Evolutionary conservation across 176 grass and related monocot species (phyloP), one percentile per base, ranked within the genome.

Genomic region (Saccharum spontaneum): DNA sequence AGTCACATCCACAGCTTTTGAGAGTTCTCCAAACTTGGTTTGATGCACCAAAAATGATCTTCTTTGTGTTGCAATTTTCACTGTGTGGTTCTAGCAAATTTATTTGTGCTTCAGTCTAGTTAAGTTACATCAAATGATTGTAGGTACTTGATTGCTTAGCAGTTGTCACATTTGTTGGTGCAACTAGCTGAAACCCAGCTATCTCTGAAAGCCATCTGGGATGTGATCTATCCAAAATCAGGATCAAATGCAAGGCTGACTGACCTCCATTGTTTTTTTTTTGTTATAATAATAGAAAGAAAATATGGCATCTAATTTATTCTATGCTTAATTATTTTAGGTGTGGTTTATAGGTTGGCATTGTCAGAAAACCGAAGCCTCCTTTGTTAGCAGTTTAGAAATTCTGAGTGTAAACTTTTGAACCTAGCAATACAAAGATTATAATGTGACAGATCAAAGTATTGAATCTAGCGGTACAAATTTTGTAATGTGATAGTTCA

Each of bases 141-240:
- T 86, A 94, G 94, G 88, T 86, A 50, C 66, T 94, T 60, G 92
- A 97, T 60, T 94, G 94, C 86, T 79, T 97, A 54, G 90, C 94
- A 66, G 17, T 92, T 69, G 38, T 94, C 41, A 94, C 92, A 45
- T 94, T 94, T 84, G 82, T 94, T 59, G 88, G 92, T 49, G 95
- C 92, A 77, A 91, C 86, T 89, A 92, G 43, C 86, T 80, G 92
- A 97, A 84, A 97, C 90, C 67, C 77, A 97, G 67, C 13, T 45
- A 79, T 86, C 88, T 69, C 80, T 94, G 81, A 94, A 89, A 83
- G 82, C 88, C 78, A 92, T 97, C 26, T 97, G 95, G 95, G 88
- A 92, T 74, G 92, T 94, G 16, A 92, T 97, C 79, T 90, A 97
- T 91, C 92, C 92, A 49, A 97, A 94, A 82, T 92, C 92, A 67